phyloP scores from a whole-genome alignment of 208 protist species.

The Acanthamoeba triangularis region DNA sequence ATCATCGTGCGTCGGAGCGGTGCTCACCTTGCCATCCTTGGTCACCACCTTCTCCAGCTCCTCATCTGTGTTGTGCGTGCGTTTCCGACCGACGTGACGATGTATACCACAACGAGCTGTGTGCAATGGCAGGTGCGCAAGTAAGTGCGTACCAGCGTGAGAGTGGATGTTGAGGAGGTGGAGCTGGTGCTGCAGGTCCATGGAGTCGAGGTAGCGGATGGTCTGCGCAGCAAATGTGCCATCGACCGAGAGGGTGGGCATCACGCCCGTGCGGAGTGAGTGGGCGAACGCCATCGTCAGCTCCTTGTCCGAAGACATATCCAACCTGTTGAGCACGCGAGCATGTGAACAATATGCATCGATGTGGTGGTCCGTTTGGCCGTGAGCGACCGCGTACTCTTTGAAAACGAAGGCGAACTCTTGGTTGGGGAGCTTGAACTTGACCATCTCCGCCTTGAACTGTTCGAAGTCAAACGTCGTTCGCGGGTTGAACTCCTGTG shows the following conservation, averaged over 20 bases:
- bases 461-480: constrained; percentile 24
- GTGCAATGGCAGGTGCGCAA: neutral
- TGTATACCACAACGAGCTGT: neutral
- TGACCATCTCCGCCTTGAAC: constrained; percentile 54
- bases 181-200: constrained; percentile 12
- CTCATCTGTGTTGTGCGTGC: too few species aligned
- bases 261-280: neutral
- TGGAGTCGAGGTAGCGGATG: constrained; percentile 55
- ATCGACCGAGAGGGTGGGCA: neutral
- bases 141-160: neutral
- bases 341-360: neutral
- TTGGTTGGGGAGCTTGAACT: constrained; percentile 65
- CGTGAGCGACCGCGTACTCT: neutral
- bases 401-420: constrained; percentile 55
- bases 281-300: constrained; percentile 58
- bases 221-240: neutral
- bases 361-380: too few species aligned
- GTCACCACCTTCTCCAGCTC: neutral
- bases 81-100: neutral
- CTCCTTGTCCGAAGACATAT: constrained; percentile 6
- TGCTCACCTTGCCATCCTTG: constrained; percentile 19
- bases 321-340: neutral
- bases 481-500: neutral
- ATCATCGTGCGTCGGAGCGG: neutral
- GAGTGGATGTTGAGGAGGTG: neutral